Base-by-base conservation (phyloP, 257 asterid genomes). In the Henckelia pumila region DNA sequence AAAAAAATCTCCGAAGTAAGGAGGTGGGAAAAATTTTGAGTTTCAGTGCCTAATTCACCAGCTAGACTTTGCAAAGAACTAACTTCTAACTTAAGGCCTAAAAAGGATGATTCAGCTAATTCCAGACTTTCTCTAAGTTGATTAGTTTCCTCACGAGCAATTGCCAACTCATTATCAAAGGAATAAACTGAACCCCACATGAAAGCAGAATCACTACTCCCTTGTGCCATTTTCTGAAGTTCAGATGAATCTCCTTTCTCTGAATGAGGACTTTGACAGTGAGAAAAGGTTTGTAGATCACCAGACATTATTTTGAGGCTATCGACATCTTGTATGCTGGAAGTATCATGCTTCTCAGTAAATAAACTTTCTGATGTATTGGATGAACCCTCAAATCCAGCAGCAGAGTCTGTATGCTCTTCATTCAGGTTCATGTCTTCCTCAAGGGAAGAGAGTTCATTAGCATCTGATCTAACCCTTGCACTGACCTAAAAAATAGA, bases 331-430 rank as follows among this genome's bases (percentile, higher is more conserved):
- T 78, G 83, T 30, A 72, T 67, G 68, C 79, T 72, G 59, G 83
- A 82, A 52, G 68, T 65, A 59, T 91, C 93, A 20, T 79, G 87
- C 76, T 84, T 94, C 71, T 88, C 99, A 25, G 93, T 84, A 61
- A 80, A 87, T 26, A 91, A 73, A 76, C 96, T 88, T 76, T 73
- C 99, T 1, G 99, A 94, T 58, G 96, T 82, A 77, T 82, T 85
- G 64, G 97, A 93, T 23, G 96, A 93, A 72, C 88, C 94, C 71
- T 91, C 96, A 61, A 82, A 77, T 60, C 92, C 95, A 56, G 81
- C 74, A 40, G 82, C 84, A 25, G 88, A 88, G 57, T 86, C 91
- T 35, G 84, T 79, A 75, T 73, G 75, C 64, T 85, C 97, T 76
- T 86, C 97, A 22, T 71, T 83, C 73, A 49, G 57, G 61, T 78